A percentile compares a stretch with the other conserved stretches of the same genome.
Conservation (phyloP, 345 rosid genomes). For the Rhodamnia argentea region DNA sequence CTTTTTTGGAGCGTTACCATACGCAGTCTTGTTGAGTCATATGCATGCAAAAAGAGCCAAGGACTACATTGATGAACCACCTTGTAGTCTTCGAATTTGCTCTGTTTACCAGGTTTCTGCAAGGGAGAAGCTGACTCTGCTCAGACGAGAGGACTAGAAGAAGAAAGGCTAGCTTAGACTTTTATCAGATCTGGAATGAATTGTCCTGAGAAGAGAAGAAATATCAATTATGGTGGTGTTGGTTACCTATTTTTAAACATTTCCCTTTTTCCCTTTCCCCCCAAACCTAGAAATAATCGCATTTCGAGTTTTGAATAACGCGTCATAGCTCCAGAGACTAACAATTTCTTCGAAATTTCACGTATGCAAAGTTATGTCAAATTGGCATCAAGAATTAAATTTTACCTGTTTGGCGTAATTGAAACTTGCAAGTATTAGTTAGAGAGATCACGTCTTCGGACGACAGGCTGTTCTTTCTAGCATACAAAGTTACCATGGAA, state of each 20-base stretch:
- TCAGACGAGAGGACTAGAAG: background rate
- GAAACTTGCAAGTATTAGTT: background rate
- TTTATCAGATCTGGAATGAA: background rate
- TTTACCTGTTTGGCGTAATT: background rate
- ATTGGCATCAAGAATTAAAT: background rate
- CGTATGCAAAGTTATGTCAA: background rate
- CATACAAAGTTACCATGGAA: no score
- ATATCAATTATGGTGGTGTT: background rate
- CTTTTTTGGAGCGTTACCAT: no score
- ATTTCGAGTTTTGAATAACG: no score
- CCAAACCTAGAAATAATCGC: background rate
- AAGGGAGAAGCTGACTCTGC: background rate
- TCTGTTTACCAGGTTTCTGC: background rate
- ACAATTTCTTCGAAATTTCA: background rate
- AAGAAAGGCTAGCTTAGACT: background rate
- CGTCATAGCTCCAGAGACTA: background rate
- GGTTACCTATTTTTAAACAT: background rate
- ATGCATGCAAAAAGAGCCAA: background rate
- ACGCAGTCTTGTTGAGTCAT: background rate
- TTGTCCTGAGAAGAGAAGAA: background rate
- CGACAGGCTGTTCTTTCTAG: no score
- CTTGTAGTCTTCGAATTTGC: background rate
- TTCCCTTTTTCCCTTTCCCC: background rate
- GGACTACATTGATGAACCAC: background rate
- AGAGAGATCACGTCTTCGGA: background rate